Evolutionary conservation across 2,329 filamentous ascomycete species (phyloP), one percentile per base, ranked within the genome.

Genomic region (Fusarium nelsonii): DNA sequence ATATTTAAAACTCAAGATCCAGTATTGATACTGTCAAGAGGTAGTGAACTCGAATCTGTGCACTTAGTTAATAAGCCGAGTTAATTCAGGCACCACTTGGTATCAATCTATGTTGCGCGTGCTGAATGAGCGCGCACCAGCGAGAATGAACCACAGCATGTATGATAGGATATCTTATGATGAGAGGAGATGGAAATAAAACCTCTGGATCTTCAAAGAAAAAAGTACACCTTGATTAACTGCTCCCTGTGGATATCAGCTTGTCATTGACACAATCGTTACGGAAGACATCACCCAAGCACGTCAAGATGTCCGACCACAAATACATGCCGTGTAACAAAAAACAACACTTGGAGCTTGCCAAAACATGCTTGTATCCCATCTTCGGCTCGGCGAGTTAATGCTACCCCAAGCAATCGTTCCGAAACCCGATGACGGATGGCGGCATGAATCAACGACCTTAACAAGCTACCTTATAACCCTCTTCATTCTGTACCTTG

Each of bases 321-420:
- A 48, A 60, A 48, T 14, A 12, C 26, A 26, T 54, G 26, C 33
- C 8, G 62, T 65, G 46, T 32, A 46, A 65, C 62, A n/a, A 37
- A 14, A 36, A 53, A 39, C n/a, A 40, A 43, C 6, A 34, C 39
- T 15, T 20, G 40, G 40, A 18, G 3, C 23, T 40, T 39, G 8
- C 34, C 30, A 45, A 61, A 43, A 18, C 30, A 65, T 44, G 34
- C 20, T 46, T 48, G 55, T 39, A 58, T 26, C 36, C 64, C 44
- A 40, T 58, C 45, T 46, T 63, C 49, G 60, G 68, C 61, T 70
- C 64, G 64, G 64, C 39, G 58, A 69, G 52, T 58, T 45, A 30
- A 50, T 58, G 33, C 28, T 64, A 64, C 51, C 49, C 39, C 60
- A 56, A 53, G 34, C 60, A 51, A 56, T 56, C 48, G 51, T 53